phyloP scores from a whole-genome alignment of 371 early-diverging fungal species.

The Zychaea mexicana region DNA sequence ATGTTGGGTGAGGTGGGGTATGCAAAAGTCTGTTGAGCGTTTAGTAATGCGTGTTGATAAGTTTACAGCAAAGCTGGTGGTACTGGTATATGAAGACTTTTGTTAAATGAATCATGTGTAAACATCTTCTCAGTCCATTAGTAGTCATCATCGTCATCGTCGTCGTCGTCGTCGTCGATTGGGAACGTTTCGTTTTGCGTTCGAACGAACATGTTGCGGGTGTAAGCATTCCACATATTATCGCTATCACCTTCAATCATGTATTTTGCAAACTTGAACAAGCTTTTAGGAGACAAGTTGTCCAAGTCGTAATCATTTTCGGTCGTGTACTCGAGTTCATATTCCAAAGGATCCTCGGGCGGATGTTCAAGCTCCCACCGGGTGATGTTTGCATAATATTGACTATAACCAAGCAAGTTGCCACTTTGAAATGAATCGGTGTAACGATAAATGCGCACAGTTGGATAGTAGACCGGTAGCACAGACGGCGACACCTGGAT shows the following conservation, averaged over 20 bases:
- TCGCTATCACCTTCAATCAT: constrained; percentile 31
- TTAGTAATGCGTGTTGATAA: too few species aligned
- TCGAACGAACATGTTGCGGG: constrained; percentile 46
- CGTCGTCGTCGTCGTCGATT: constrained; percentile 1
- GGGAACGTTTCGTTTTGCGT: constrained; percentile 26
- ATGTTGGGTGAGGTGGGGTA: too few species aligned
- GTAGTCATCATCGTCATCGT: constrained; percentile 4
- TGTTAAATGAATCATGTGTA: neutral
- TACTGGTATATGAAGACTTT: too few species aligned
- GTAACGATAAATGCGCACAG: constrained; percentile 72
- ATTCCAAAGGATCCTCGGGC: constrained; percentile 22
- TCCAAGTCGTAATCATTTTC: constrained; percentile 58
- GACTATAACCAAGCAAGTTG: constrained; percentile 33
- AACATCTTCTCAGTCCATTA: neutral
- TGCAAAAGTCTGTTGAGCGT: too few species aligned
- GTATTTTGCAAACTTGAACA: constrained; percentile 47
- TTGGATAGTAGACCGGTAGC: constrained; percentile 75
- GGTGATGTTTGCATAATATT: constrained; percentile 44
- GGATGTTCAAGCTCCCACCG: constrained; percentile 34
- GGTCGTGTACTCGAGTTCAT: constrained; percentile 62
- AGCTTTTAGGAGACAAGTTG: constrained; percentile 59
- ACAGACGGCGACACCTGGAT: constrained; percentile 74
- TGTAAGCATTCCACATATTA: constrained; percentile 36
- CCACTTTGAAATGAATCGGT: constrained; percentile 15
- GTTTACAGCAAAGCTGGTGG: too few species aligned